A percentile compares a stretch with the other conserved stretches of the same genome.
Conservation (phyloP, 306 rosid species). For the Prunus armeniaca region DNA sequence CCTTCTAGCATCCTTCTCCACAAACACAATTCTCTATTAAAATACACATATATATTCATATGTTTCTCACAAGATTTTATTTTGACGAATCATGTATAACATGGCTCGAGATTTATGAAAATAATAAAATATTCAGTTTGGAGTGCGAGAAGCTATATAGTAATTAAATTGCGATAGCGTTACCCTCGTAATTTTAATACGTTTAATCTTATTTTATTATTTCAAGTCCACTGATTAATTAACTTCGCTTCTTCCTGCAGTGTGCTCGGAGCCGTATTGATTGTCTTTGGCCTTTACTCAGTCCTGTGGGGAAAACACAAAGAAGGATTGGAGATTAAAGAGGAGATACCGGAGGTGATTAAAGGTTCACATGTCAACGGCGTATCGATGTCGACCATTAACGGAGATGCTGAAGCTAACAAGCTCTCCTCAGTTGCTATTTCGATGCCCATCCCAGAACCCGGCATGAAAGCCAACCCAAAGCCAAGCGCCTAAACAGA, state of each 20-base stretch:
- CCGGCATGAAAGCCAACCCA: conserved; percentile 26
- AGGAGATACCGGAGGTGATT: conserved; percentile 50
- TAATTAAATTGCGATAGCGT: no score
- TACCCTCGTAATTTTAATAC: no score
- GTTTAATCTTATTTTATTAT: no score
- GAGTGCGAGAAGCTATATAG: no score
- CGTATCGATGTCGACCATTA: neutral
- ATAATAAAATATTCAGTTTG: no score
- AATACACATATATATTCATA: no score
- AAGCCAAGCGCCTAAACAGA: conserved; percentile 13
- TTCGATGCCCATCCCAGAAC: conserved; percentile 31
- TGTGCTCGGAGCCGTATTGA: conserved; percentile 60
- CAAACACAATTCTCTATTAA: no score
- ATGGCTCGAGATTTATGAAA: no score
- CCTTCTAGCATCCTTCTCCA: neutral
- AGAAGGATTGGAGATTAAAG: conserved; percentile 40
- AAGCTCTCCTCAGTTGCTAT: conserved; percentile 35
- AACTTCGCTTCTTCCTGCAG: conserved; percentile 35
- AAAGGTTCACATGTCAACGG: conserved; percentile 40
- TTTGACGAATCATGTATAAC: no score
- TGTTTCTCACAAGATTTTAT: no score
- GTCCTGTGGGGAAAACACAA: conserved; percentile 95
- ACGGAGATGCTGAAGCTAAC: conserved; percentile 32
- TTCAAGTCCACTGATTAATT: neutral
- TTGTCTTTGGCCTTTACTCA: conserved; percentile 69